Evolutionary conservation across 2,329 filamentous ascomycete species (phyloP).

Genomic region (Trichoderma semiorbis): DNA sequence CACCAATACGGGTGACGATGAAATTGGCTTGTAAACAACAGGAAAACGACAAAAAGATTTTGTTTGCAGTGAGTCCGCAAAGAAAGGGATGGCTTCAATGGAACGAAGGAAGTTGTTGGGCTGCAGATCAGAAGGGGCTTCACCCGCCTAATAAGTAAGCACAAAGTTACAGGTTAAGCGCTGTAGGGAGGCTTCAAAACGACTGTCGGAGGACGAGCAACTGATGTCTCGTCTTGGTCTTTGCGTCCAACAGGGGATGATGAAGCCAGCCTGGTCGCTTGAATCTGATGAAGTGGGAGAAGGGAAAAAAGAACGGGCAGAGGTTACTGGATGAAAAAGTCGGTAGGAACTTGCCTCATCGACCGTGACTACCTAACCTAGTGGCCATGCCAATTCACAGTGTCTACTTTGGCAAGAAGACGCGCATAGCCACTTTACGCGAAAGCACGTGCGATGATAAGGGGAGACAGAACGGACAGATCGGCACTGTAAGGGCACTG

Average conservation of each 20-base stretch:
- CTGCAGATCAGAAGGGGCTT: not conserved
- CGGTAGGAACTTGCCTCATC: slow-evolving; percentile 28
- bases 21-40: not conserved
- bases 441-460: slow-evolving; percentile 31
- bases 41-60: not conserved
- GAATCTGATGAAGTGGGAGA: not conserved
- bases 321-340: slow-evolving; percentile 23
- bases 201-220: not conserved
- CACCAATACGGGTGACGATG: not conserved
- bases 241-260: not conserved
- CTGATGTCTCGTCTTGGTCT: not conserved
- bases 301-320: not conserved
- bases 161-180: not conserved
- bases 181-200: not conserved
- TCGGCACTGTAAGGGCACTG: slow-evolving; percentile 14
- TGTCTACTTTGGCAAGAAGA: slow-evolving; percentile 24
- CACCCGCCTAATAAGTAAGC: not conserved
- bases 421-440: slow-evolving; percentile 31
- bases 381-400: slow-evolving; percentile 29
- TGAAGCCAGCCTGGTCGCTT: not conserved
- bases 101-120: not conserved
- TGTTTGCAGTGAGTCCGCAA: not conserved
- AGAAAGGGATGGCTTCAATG: not conserved
- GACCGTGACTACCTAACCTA: slow-evolving; percentile 20
- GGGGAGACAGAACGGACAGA: slow-evolving; percentile 13